Evolutionary conservation across 768 basidiomycete species (phyloP).

Genomic region (Mycena metata): DNA sequence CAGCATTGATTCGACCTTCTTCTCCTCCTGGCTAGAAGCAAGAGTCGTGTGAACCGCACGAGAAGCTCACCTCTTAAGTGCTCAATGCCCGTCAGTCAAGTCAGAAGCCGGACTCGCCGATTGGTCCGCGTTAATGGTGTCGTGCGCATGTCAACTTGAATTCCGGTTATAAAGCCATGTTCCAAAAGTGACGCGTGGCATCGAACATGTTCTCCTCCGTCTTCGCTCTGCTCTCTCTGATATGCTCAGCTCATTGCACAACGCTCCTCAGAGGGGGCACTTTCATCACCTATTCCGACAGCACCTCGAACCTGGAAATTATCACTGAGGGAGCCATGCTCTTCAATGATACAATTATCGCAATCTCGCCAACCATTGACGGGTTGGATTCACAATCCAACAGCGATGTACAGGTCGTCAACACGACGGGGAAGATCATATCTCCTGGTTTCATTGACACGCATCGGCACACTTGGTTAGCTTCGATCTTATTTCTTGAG

Average conservation of each 20-base stretch:
- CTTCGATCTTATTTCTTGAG: not conserved
- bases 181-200: not conserved
- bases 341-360: slow-evolving; percentile 27
- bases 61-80: too few species aligned
- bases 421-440: slow-evolving; percentile 33
- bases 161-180: not conserved
- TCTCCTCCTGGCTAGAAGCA: too few species aligned
- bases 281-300: slow-evolving; percentile 30
- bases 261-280: slow-evolving; percentile 30
- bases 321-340: slow-evolving; percentile 31
- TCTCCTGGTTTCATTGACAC: slow-evolving; percentile 30
- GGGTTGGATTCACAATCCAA: slow-evolving; percentile 26
- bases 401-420: slow-evolving; percentile 17
- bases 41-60: too few species aligned
- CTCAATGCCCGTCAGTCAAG: not conserved
- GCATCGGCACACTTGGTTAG: slow-evolving; percentile 27
- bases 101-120: not conserved
- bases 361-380: slow-evolving; percentile 26
- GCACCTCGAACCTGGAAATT: slow-evolving; percentile 21
- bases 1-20: too few species aligned
- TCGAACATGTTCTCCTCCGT: slow-evolving; percentile 10
- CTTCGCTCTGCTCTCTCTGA: slow-evolving; percentile 8
- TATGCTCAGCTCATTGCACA: slow-evolving; percentile 12
- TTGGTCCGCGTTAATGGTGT: not conserved
- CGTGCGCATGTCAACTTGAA: not conserved